A percentile compares a stretch with the other conserved stretches of the same genome.
Evolutionary conservation across 345 rosid genomes (phyloP).

Genomic region (Lumnitzera littorea): DNA sequence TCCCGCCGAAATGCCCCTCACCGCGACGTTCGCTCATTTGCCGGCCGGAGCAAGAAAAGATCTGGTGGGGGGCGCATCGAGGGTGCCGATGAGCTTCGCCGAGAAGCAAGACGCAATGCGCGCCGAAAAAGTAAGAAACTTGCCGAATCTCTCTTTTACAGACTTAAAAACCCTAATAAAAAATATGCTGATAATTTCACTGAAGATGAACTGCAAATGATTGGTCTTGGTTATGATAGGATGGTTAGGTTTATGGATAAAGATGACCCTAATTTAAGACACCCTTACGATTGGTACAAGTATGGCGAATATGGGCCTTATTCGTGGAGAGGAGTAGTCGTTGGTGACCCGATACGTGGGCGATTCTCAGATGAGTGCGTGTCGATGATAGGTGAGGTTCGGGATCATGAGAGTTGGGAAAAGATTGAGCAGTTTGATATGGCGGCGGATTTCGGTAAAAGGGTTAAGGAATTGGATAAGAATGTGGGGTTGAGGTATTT

Average conservation of each 20-base stretch:
- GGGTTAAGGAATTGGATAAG: conserved; percentile 52
- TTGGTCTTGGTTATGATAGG: conserved; percentile 87
- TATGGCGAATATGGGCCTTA: conserved; percentile 93
- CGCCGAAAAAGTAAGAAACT: conserved; percentile 32
- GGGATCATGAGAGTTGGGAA: conserved; percentile 75
- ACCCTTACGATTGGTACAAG: conserved; percentile 87
- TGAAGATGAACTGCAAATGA: conserved; percentile 67
- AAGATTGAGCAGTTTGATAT: conserved; percentile 81
- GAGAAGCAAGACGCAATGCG: conserved; percentile 36
- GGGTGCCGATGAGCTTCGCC: conserved; percentile 43
- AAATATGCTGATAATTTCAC: conserved; percentile 71
- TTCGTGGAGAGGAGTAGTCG: conserved; percentile 94
- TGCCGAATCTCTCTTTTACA: conserved; percentile 59
- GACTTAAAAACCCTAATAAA: conserved; percentile 50
- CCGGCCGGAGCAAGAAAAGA: conserved; percentile 88
- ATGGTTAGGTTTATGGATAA: conserved; percentile 88
- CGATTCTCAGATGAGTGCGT: conserved; percentile 72
- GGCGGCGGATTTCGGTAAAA: conserved; percentile 62
- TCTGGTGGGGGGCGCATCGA: conserved; percentile 59
- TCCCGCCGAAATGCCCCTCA: conserved; percentile 13
- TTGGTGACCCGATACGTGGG: conserved; percentile 85
- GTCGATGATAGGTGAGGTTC: conserved; percentile 55
- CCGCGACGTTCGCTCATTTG: conserved; percentile 49
- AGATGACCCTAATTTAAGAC: conserved; percentile 78
- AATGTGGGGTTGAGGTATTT: conserved; percentile 61